Conservation (phyloP, 805 yeast genomes). For the Candida schatavii region DNA sequence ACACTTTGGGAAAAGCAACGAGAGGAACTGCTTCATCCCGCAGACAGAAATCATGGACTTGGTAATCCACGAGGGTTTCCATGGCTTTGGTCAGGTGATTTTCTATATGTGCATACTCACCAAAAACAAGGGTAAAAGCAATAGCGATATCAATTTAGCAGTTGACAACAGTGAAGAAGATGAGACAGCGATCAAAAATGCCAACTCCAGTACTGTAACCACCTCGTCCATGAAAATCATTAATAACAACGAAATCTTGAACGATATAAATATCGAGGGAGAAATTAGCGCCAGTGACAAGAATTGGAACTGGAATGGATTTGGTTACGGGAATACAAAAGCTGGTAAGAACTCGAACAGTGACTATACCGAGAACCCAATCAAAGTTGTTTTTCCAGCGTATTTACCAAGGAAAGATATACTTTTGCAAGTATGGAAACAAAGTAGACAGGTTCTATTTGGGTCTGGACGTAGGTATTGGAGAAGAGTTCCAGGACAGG, state of each 20-base stretch:
- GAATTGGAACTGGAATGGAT: slow-evolving; percentile 6
- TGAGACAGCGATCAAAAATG: slow-evolving; percentile 6
- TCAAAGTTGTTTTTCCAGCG: slow-evolving; percentile 40
- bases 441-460: slow-evolving; percentile 36
- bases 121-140: slow-evolving; percentile 19
- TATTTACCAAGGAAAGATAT: slow-evolving; percentile 42
- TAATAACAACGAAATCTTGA: neutral
- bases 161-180: neutral
- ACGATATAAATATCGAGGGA: neutral
- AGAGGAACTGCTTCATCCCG: slow-evolving; percentile 49
- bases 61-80: slow-evolving; percentile 74
- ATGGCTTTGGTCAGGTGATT: slow-evolving; percentile 59
- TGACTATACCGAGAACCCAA: slow-evolving; percentile 9
- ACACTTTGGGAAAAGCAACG: slow-evolving; percentile 10
- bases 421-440: slow-evolving; percentile 37
- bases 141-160: neutral
- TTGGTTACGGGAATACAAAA: neutral
- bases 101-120: slow-evolving; percentile 62
- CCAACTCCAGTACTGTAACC: neutral
- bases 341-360: neutral
- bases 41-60: slow-evolving; percentile 56
- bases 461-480: slow-evolving; percentile 27
- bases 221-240: neutral
- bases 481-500: slow-evolving; percentile 38
- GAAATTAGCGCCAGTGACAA: neutral